Evolutionary conservation across 805 yeast genomes (phyloP).

Genomic region (Myxozyma lipomycoides): DNA sequence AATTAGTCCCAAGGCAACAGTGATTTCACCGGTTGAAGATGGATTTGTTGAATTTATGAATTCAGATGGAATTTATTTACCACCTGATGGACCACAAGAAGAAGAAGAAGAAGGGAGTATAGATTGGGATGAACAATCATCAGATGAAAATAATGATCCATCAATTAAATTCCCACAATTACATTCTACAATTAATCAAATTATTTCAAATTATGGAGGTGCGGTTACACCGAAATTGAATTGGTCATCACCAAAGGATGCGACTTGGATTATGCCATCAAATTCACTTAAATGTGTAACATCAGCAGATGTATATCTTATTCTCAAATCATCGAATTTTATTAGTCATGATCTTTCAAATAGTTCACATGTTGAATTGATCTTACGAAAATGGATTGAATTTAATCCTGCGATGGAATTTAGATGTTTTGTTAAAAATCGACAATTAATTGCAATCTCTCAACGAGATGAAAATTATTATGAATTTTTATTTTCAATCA

Average conservation of each 20-base stretch:
- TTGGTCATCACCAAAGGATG: conserved; percentile 97
- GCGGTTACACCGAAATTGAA: conserved; percentile 82
- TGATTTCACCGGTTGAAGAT: conserved; percentile 56
- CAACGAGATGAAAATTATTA: conserved; percentile 88
- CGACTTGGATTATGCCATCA: conserved; percentile 83
- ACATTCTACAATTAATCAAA: conserved; percentile 49
- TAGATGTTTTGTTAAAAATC: conserved; percentile 70
- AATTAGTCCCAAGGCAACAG: conserved; percentile 48
- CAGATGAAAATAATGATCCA: conserved; percentile 40
- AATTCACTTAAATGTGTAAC: conserved; percentile 68
- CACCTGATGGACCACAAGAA: conserved; percentile 40
- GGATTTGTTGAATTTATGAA: conserved; percentile 57
- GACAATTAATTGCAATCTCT: conserved; percentile 63
- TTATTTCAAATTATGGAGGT: conserved; percentile 50
- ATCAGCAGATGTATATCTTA: conserved; percentile 70
- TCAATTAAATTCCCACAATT: conserved; percentile 53
- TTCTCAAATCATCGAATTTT: conserved; percentile 84
- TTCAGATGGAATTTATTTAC: conserved; percentile 65
- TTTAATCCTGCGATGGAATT: conserved; percentile 90
- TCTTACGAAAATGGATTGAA: conserved; percentile 76
- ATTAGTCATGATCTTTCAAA: conserved; percentile 76
- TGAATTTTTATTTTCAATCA: conserved; percentile 56
- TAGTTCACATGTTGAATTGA: conserved; percentile 55
- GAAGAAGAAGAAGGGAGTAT: conserved; percentile 72
- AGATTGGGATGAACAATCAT: conserved; percentile 38